Evolutionary conservation across 2,329 filamentous ascomycete genomes (phyloP), one percentile per base, ranked within the genome.

Genomic region (Alternaria sp.): DNA sequence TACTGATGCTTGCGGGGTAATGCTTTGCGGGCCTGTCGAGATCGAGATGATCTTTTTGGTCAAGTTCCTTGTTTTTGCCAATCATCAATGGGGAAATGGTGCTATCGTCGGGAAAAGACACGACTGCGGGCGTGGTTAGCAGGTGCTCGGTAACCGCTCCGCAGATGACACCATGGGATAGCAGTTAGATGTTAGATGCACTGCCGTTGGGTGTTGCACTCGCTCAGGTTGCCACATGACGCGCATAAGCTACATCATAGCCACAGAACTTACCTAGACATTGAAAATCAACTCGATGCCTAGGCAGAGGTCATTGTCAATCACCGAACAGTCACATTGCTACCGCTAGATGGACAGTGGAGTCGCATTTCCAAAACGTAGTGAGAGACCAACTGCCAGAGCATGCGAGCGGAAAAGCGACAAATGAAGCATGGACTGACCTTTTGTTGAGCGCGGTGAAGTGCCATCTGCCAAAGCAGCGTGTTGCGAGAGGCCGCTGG

Each of bases 51-150:
- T 82, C 79, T 51, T 72, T 72, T 21, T 77, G 74, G n/a, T 81
- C 79, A 41, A 78, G 65, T 24, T 79, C 78, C 60, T 82, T 82
- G 57, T 79, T 74, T 52, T 77, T 79, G 24, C 76, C 81, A 26
- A 79, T 76, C 60, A 82, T 77, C 60, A 81, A 65, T 36, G 81
- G 81, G 23, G 81, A 83, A 45, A 82, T 81, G 45, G 56, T 50
- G 45, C 74, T 77, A 44, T 82, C 80, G 29, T 80, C 74, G 50
- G 78, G 79, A 63, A 82, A 82, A 4, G 80, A 79, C 33, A 82
- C 80, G 59, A 78, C 81, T 83, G 63, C 53, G 51, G 50, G 36
- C 29, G 17, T 52, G 51, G 66, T 75, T 67, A 74, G 72, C 68
- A 54, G 49, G 40, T 48, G 39, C 62, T 63, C 54, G 41, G 31